Evolutionary conservation across 148 eudicot genomes (phyloP).

Genomic region (Tetragonia tetragonoides): DNA sequence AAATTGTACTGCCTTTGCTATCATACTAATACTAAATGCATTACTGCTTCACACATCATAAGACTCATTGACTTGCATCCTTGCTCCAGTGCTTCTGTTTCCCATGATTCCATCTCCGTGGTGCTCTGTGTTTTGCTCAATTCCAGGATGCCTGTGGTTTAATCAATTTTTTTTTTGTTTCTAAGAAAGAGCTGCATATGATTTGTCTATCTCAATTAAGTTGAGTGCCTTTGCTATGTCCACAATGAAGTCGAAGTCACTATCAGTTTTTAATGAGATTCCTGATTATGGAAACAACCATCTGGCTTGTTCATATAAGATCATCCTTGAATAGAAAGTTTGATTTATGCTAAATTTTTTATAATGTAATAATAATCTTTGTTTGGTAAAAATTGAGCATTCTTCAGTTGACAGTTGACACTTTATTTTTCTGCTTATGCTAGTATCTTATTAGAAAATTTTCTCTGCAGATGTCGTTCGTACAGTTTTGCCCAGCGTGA

Average conservation of each 20-base stretch:
- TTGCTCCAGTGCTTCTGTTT: not conserved
- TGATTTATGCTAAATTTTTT: not conserved
- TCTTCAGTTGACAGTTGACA: not conserved
- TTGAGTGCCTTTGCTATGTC: not conserved
- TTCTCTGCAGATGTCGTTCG: constrained; percentile 72
- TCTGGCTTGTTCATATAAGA: not conserved
- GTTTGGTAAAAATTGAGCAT: not conserved
- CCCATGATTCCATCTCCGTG: not conserved
- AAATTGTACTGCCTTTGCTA: too few relatives aligned
- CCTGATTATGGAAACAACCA: not conserved
- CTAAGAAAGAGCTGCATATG: not conserved
- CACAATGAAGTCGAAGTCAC: not conserved
- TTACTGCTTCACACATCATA: too few relatives aligned
- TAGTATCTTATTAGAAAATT: constrained; percentile 19
- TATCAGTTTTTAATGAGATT: not conserved
- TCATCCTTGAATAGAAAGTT: not conserved
- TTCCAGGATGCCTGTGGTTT: not conserved
- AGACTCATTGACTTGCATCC: not conserved
- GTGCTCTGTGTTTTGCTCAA: not conserved
- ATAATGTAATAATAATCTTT: not conserved
- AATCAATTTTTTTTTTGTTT: not conserved
- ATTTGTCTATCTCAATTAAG: not conserved
- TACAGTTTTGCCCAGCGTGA: constrained; percentile 61
- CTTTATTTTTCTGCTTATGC: constrained; percentile 10
- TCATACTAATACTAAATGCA: too few relatives aligned